Evolutionary conservation across 2,329 filamentous ascomycete species (phyloP).

Genomic region (Exophiala sp.): DNA sequence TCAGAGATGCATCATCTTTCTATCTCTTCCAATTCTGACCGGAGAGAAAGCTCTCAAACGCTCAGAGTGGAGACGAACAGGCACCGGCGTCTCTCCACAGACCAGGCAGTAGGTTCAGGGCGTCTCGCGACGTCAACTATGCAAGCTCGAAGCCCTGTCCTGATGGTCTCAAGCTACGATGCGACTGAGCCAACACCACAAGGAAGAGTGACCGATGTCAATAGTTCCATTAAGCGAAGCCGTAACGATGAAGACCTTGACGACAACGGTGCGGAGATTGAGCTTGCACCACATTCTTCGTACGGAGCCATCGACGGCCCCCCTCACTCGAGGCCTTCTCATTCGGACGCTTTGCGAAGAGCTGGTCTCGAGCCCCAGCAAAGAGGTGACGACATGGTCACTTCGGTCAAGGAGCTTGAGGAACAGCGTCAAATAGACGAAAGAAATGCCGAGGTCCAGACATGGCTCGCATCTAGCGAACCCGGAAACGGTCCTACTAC

Average conservation of each 20-base stretch:
- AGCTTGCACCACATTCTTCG: not conserved
- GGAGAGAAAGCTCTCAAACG: constrained; percentile 4
- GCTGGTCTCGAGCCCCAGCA: constrained; percentile 46
- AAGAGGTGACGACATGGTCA: constrained; percentile 43
- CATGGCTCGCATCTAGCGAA: constrained; percentile 51
- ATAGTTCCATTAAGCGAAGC: constrained; percentile 29
- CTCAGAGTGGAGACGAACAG: constrained; percentile 17
- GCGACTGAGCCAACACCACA: not conserved
- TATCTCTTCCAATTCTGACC: not conserved
- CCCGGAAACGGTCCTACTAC: constrained; percentile 42
- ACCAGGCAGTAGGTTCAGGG: constrained; percentile 8
- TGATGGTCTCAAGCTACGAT: constrained; percentile 40
- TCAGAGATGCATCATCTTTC: constrained; percentile 2
- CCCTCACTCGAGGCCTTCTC: constrained; percentile 24
- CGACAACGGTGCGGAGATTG: constrained; percentile 17
- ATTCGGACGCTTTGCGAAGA: constrained; percentile 29
- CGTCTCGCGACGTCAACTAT: constrained; percentile 2
- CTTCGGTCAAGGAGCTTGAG: constrained; percentile 51
- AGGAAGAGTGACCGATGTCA: constrained; percentile 21
- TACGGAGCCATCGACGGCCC: constrained; percentile 1
- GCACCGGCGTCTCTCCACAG: constrained; percentile 8
- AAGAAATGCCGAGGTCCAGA: constrained; percentile 52
- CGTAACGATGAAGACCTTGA: constrained; percentile 35
- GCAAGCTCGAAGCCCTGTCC: constrained; percentile 38
- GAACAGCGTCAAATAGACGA: constrained; percentile 46